Evolutionary conservation across 768 basidiomycete species (phyloP), one percentile per base, ranked within the genome.

Genomic region (Amyloporia xantha): DNA sequence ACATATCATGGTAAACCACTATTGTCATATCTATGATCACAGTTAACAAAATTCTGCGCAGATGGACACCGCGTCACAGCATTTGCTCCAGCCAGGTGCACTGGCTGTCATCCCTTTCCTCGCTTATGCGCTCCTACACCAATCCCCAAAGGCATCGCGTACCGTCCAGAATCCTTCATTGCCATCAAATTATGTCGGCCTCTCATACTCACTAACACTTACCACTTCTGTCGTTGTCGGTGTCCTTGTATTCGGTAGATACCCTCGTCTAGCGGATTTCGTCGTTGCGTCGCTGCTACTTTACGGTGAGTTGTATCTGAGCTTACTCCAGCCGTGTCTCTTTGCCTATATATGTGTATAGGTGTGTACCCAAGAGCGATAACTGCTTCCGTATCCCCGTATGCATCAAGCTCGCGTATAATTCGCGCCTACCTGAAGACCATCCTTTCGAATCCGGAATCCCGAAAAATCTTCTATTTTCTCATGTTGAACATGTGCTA

Each of bases 401-500:
- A 61, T 25, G 59, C 56, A n/a, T 55, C 67, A 1, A 55, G 54
- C 4, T 52, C 55, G 11, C 61, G 59, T 4, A 28, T 62, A 5
- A 65, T 77, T 49, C 77, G 78, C 46, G 76, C 80, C 25, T 92
- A 96, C 64, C 70, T 97, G 45, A 94, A 95, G 61, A 85, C 89
- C 10, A 90, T 99, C 48, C 74, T 98, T 30, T 82, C 86, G 17
- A 95, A 95, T 57, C 81, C 84, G 2, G 93, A 98, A 63, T 94
- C 91, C 17, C 78, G 92, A 58, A 89, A 88, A 66, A 98, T 99
- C 50, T 97, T 94, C 67, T 97, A 95, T 67, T 99, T 99, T 69
- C 72, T 98, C 43, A 76, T 94, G 66, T 72, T 99, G 41, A 99
- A 99, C 66, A 72, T 98, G 68, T 84, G 80, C 54, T 99, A 91